Percentiles rank a stretch among this genome's conserved stretches.
Evolutionary conservation across 345 rosid genomes (phyloP).

Genomic region (Eucalyptus decipiens): DNA sequence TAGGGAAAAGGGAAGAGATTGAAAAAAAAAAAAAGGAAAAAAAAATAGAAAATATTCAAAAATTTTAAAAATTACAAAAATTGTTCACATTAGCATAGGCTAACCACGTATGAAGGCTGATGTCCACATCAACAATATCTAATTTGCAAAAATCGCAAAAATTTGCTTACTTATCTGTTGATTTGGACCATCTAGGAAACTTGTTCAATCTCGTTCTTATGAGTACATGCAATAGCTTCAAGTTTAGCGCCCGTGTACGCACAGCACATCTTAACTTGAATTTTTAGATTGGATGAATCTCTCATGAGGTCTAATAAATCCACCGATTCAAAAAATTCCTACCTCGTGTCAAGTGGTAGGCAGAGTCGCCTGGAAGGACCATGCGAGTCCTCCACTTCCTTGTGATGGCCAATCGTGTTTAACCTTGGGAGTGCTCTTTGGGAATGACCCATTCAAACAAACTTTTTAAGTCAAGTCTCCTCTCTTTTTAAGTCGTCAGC

Average conservation of each 20-base stretch:
- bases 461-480: background rate
- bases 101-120: background rate
- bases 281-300: background rate
- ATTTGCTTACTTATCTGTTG: too few relatives aligned
- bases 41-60: too few relatives aligned
- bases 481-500: too few relatives aligned
- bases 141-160: too few relatives aligned
- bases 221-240: background rate
- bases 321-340: background rate
- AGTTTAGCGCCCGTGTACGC: fast-evolving
- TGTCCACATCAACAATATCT: background rate
- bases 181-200: background rate
- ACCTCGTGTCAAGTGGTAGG: background rate
- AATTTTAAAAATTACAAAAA: too few relatives aligned
- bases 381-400: background rate
- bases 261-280: background rate
- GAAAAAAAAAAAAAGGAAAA: too few relatives aligned
- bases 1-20: background rate
- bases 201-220: background rate
- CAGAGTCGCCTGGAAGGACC: background rate
- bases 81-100: too few relatives aligned
- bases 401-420: background rate
- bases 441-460: background rate
- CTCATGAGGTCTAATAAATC: background rate
- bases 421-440: background rate